Conservation (phyloP, 805 yeast species). For the Ogataea haglerorum region DNA sequence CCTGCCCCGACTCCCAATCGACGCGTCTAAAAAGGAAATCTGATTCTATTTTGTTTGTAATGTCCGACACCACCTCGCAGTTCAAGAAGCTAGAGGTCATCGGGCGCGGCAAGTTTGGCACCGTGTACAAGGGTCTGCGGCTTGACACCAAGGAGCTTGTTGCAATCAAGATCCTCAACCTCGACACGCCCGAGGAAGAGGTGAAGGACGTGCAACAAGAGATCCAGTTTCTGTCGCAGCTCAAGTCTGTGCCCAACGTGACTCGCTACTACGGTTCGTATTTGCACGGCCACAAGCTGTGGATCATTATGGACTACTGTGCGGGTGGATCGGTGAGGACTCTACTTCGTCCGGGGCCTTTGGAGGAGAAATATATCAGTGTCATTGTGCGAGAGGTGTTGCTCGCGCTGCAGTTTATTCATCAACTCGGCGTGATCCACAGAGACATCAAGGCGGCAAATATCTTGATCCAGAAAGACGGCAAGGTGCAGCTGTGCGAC, state of each 20-base stretch:
- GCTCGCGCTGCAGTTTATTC: conserved; percentile 75
- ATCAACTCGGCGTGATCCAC: conserved; percentile 87
- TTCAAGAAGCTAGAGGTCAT: conserved; percentile 85
- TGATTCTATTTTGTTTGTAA: conserved; percentile 1
- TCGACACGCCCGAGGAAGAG: conserved; percentile 92
- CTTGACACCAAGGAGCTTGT: conserved; percentile 69
- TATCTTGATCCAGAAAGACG: conserved; percentile 77
- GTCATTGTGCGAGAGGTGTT: conserved; percentile 83
- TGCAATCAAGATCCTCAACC: conserved; percentile 88
- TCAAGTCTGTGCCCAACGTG: conserved; percentile 85
- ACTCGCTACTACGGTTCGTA: conserved; percentile 90
- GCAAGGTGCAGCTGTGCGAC: conserved; percentile 88
- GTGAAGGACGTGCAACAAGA: conserved; percentile 93
- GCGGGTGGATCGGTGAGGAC: conserved; percentile 95
- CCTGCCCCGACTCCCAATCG: conserved; percentile 1
- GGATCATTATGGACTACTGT: conserved; percentile 98
- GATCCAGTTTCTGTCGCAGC: conserved; percentile 76
- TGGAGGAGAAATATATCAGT: conserved; percentile 81
- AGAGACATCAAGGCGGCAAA: conserved; percentile 97
- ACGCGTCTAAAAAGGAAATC: conserved; percentile 7
- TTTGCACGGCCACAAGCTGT: conserved; percentile 81
- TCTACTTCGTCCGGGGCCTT: conserved; percentile 75
- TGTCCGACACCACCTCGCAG: conserved; percentile 7
- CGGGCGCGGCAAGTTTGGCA: conserved; percentile 96
- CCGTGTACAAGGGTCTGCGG: conserved; percentile 85